phyloP scores from a whole-genome alignment of 1,284 basidiomycete genomes.

The Cutaneotrichosporon dermatis region DNA sequence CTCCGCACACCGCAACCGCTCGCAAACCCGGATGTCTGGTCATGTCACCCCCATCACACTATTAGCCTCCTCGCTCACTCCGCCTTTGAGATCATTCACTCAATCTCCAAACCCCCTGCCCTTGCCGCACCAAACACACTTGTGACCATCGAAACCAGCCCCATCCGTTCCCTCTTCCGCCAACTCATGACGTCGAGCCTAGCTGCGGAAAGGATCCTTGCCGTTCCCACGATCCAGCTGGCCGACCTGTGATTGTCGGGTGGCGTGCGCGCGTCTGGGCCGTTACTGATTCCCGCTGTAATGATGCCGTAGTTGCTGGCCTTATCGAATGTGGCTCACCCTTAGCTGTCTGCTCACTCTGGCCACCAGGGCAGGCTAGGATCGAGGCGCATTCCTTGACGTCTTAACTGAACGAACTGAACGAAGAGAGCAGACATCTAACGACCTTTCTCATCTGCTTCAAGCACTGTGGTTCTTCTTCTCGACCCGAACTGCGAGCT shows the following conservation, averaged over 20 bases:
- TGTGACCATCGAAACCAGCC: constrained; percentile 2
- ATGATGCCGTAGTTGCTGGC: constrained; percentile 1
- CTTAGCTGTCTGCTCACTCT: neutral
- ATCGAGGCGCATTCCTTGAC: neutral
- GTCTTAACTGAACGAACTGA: neutral
- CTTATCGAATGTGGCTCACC: constrained; percentile 3
- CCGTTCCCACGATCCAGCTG: constrained; percentile 2
- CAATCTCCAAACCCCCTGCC: too few relatives aligned
- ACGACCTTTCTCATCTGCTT: neutral
- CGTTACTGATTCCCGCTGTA: constrained; percentile 1
- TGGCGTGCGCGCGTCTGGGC: too few relatives aligned
- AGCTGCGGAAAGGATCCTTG: neutral
- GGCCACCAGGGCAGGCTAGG: neutral
- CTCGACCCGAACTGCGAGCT: too few relatives aligned
- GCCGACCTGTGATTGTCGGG: neutral
- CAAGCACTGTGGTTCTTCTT: too few relatives aligned
- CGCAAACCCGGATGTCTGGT: too few relatives aligned
- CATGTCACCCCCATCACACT: too few relatives aligned
- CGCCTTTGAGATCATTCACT: too few relatives aligned
- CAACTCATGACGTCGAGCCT: neutral
- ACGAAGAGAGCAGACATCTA: neutral
- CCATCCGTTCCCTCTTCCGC: neutral
- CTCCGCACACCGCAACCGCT: too few relatives aligned
- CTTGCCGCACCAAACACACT: neutral
- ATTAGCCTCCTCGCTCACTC: too few relatives aligned